phyloP scores from a whole-genome alignment of 306 rosid genomes.

The Gillenia trifoliata region DNA sequence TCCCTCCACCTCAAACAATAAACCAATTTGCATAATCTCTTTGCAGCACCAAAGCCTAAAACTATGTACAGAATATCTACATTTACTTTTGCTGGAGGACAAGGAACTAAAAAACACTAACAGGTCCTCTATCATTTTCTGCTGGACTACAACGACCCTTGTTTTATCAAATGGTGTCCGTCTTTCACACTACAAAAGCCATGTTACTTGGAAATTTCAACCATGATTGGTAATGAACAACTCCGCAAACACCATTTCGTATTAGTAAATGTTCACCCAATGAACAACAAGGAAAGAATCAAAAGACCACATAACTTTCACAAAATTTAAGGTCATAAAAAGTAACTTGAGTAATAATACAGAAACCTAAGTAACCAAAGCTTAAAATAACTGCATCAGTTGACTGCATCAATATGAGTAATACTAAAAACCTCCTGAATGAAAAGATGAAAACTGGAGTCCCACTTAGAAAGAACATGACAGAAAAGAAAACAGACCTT shows the following conservation, averaged over 20 bases:
- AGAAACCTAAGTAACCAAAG: slow-evolving; percentile 16
- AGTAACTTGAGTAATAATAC: background rate
- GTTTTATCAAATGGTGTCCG: background rate
- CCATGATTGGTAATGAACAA: background rate
- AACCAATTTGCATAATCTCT: background rate
- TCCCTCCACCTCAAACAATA: background rate
- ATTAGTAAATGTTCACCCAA: background rate
- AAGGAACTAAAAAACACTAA: background rate
- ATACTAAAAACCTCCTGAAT: slow-evolving; percentile 37
- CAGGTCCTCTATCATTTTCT: background rate
- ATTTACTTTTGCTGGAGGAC: background rate
- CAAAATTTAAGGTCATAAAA: background rate
- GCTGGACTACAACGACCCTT: background rate
- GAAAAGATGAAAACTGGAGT: slow-evolving; percentile 36
- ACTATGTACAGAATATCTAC: background rate
- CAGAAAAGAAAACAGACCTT: slow-evolving; percentile 80
- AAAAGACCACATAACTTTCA: background rate
- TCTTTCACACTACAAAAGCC: background rate
- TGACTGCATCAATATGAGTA: slow-evolving; percentile 30
- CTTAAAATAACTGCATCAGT: slow-evolving; percentile 32
- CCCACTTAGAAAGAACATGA: slow-evolving; percentile 43
- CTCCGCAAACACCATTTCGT: background rate
- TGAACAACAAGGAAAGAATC: background rate
- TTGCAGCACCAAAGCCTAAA: background rate
- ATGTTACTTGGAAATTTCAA: background rate